Evolutionary conservation across 768 basidiomycete genomes (phyloP), one percentile per base, ranked within the genome.

Genomic region (Macrolepiota fuliginosa): DNA sequence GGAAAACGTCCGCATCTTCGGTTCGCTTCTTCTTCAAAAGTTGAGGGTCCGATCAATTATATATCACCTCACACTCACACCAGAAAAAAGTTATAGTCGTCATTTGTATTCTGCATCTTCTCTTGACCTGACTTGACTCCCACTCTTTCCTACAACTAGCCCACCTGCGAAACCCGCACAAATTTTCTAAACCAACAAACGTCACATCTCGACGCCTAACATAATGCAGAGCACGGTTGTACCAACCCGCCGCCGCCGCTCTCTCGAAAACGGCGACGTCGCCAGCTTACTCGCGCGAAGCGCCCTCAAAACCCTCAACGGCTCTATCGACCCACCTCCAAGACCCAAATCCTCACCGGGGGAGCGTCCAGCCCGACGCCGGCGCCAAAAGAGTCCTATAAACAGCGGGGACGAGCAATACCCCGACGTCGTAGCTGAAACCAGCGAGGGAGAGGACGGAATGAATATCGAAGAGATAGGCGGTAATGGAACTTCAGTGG

Each of bases 341-440:
- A 81, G 90, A 19, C 89, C 90, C 19, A 90, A 91, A 70, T 89
- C 88, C 13, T 88, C 90, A 0, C 89, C 90, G 1, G 80, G 86
- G 29, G 87, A 89, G 66, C 81, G 87, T 3, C 82, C 81, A 1
- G 75, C 75, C 4, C 80, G 74, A 53, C 79, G 78, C 47, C 76
- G 80, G 49, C 77, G 83, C 39, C 77, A 80, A 49, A 78, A 73
- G 40, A 79, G 79, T 66, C 81, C 81, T 7, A 66, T 65, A 6
- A 72, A 75, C 66, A 65, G 72, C 66, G 67, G 73, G 42, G 73
- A 76, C 46, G 66, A 62, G 29, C 71, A 73, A 40, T 67, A 64
- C 60, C 69, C 69, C 32, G 63, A 37, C 19, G 62, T 69, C 69
- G 66, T 42, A 45, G 19, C 42, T 36, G 63, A 66, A 47, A 60